A percentile compares a stretch with the other conserved stretches of the same genome.
Evolutionary conservation across 495 filamentous ascomycete genomes (phyloP).

Genomic region (Penicillium chermesinum): DNA sequence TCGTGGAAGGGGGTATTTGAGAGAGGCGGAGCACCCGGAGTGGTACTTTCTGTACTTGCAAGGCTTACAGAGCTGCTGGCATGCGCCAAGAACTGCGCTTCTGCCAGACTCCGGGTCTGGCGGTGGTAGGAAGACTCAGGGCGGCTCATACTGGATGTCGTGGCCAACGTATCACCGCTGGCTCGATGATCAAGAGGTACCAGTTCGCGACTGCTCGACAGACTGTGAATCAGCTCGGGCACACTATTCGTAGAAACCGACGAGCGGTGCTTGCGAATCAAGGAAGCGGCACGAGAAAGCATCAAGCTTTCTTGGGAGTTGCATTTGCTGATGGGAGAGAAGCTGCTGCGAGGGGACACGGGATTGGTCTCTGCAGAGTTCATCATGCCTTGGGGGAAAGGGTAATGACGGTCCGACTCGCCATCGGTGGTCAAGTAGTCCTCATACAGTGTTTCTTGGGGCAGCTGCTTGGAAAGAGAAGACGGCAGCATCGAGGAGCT

Average conservation of each 20-base stretch:
- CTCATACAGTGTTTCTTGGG: conserved; percentile 44
- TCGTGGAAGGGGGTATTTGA: conserved; percentile 22
- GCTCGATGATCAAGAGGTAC: conserved; percentile 29
- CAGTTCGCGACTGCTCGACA: conserved; percentile 44
- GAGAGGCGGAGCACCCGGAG: neutral
- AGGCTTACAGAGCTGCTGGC: conserved; percentile 21
- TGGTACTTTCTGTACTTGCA: conserved; percentile 15
- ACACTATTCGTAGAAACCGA: conserved; percentile 52
- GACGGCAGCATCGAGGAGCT: conserved; percentile 27
- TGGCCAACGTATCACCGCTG: conserved; percentile 23
- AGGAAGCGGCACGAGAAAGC: conserved; percentile 43
- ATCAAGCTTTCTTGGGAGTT: conserved; percentile 55
- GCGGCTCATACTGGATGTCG: conserved; percentile 12
- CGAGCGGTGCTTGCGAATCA: conserved; percentile 51
- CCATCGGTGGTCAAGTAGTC: conserved; percentile 44
- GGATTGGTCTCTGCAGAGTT: conserved; percentile 33
- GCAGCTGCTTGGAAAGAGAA: conserved; percentile 29
- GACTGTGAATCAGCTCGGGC: conserved; percentile 50
- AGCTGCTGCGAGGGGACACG: conserved; percentile 46
- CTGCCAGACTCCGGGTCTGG: conserved; percentile 40
- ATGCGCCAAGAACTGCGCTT: conserved; percentile 26
- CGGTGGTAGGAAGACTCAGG: conserved; percentile 35
- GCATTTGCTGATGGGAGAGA: conserved; percentile 53
- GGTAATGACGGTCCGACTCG: conserved; percentile 43
- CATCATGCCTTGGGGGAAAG: conserved; percentile 33